phyloP scores from a whole-genome alignment of 2,329 filamentous ascomycete genomes.

The Penicillium sp. region DNA sequence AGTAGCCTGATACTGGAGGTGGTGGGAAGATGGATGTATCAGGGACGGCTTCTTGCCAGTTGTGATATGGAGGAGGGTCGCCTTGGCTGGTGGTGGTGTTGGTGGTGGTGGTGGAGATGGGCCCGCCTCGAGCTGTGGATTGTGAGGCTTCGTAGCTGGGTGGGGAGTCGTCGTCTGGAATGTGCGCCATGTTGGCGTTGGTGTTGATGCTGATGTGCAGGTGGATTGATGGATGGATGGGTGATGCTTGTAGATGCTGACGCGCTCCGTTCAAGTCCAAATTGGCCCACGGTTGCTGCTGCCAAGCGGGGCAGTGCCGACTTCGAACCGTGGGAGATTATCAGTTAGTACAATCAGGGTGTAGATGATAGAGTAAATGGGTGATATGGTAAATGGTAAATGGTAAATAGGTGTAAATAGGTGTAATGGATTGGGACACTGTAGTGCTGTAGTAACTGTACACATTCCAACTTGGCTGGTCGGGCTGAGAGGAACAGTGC shows the following conservation, averaged over 20 bases:
- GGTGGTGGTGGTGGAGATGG: conserved; percentile 3
- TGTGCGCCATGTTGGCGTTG: conserved; percentile 1
- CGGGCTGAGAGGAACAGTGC: too few species aligned
- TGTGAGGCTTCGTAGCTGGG: conserved; percentile 28
- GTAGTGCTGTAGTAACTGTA: too few species aligned
- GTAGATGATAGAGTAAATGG: neutral
- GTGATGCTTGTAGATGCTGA: too few species aligned
- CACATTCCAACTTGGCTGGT: too few species aligned
- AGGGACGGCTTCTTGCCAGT: conserved; percentile 63
- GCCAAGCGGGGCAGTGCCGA: conserved; percentile 29
- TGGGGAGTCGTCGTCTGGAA: conserved; percentile 6
- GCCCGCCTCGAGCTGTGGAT: too few species aligned
- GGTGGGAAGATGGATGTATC: conserved; percentile 64
- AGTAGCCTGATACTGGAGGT: conserved; percentile 59
- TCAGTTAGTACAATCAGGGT: neutral
- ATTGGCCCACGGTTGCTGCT: conserved; percentile 4
- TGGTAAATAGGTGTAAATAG: too few species aligned
- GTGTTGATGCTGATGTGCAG: neutral
- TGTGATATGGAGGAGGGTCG: conserved; percentile 62
- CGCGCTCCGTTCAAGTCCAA: too few species aligned
- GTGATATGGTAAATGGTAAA: too few species aligned
- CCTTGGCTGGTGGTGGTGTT: neutral
- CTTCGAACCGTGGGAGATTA: conserved; percentile 2
- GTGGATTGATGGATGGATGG: conserved; percentile 1
- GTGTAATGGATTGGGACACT: too few species aligned